phyloP scores from a whole-genome alignment of 2,329 filamentous ascomycete species.

The Juglanconis juglandina region DNA sequence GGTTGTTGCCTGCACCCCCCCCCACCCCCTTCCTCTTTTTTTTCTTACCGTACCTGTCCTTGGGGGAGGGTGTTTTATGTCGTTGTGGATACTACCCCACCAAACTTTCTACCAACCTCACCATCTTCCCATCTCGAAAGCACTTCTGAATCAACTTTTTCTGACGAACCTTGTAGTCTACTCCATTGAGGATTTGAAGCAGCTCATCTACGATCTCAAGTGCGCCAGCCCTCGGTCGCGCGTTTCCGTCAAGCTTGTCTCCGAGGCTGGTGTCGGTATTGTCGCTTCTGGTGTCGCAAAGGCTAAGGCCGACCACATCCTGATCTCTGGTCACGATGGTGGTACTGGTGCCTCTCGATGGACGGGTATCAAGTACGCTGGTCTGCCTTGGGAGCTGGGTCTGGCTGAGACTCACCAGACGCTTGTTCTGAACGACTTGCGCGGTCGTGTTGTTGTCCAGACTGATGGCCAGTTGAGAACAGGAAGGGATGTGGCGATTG shows the following conservation, averaged over 20 bases:
- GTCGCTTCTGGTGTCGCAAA: conserved; percentile 97
- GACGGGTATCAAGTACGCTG: conserved; percentile 98
- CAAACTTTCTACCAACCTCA: too few relatives aligned
- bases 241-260: conserved; percentile 95
- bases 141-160: too few relatives aligned
- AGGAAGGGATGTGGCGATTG: conserved; percentile 89
- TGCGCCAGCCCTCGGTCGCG: conserved; percentile 89
- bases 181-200: conserved; percentile 96
- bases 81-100: too few relatives aligned
- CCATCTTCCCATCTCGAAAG: too few relatives aligned
- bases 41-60: too few relatives aligned
- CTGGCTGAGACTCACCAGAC: conserved; percentile 97
- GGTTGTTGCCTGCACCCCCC: too few relatives aligned
- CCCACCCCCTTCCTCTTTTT: too few relatives aligned
- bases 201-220: conserved; percentile 96
- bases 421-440: conserved; percentile 88
- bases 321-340: conserved; percentile 95
- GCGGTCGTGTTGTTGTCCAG: conserved; percentile 92
- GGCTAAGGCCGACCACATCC: conserved; percentile 92
- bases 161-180: conserved; percentile 57
- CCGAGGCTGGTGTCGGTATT: conserved; percentile 94
- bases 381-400: conserved; percentile 94
- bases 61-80: too few relatives aligned
- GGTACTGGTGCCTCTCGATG: conserved; percentile 94
- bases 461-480: conserved; percentile 93